phyloP scores from a whole-genome alignment of 108 stramenopile species.

The Pseudonitzschia delicatissima region DNA sequence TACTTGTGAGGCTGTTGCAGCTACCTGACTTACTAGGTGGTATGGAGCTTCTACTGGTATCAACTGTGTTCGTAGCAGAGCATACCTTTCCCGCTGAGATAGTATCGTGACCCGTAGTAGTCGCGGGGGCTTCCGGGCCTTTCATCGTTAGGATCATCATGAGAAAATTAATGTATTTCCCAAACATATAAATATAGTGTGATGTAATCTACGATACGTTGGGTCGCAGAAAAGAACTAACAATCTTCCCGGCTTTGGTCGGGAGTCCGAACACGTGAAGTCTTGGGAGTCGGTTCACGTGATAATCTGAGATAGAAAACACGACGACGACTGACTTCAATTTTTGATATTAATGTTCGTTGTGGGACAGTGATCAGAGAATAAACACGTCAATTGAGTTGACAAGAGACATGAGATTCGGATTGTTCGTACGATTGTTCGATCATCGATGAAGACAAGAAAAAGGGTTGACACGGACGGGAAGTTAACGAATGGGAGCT shows the following conservation, averaged over 20 bases:
- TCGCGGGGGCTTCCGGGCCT: background rate
- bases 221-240: no score
- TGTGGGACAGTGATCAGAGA: background rate
- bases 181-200: background rate
- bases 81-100: no score
- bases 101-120: background rate
- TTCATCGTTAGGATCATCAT: conserved; percentile 6
- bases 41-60: no score
- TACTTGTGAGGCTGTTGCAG: background rate
- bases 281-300: background rate
- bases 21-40: background rate
- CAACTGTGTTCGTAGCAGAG: background rate
- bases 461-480: conserved; percentile 1
- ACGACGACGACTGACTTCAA: conserved; percentile 3
- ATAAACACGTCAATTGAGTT: conserved; percentile 4
- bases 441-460: background rate
- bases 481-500: background rate
- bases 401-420: background rate
- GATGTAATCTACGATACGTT: background rate
- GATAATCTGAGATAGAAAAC: background rate
- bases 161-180: no score
- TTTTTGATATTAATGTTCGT: background rate
- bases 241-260: background rate
- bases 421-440: background rate
- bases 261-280: no score